Evolutionary conservation across 768 basidiomycete species (phyloP).

Genomic region (Suillus alpinus): DNA sequence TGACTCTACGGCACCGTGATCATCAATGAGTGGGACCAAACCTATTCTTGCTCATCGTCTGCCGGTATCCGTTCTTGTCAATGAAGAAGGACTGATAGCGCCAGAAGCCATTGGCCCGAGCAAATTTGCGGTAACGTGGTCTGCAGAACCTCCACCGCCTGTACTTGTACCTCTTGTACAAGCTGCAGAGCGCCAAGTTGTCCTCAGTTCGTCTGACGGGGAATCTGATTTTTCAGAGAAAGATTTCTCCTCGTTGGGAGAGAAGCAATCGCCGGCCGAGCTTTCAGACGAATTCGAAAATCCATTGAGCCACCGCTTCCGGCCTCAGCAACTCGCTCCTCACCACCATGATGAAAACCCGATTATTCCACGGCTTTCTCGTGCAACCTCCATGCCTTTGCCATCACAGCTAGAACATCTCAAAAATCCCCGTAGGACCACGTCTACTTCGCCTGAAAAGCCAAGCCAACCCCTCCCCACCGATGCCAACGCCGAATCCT

Average conservation of each 20-base stretch:
- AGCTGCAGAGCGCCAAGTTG: slow-evolving; percentile 36
- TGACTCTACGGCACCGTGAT: slow-evolving; percentile 1
- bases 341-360: slow-evolving; percentile 24
- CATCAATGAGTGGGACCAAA: slow-evolving; percentile 28
- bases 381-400: slow-evolving; percentile 79
- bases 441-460: slow-evolving; percentile 8
- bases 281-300: slow-evolving; percentile 31
- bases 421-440: slow-evolving; percentile 58
- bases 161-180: slow-evolving; percentile 32
- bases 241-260: slow-evolving; percentile 28
- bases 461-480: slow-evolving; percentile 16
- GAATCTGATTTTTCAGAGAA: slow-evolving; percentile 52
- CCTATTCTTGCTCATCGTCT: slow-evolving; percentile 51
- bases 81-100: slow-evolving; percentile 41
- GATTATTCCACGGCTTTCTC: slow-evolving; percentile 55
- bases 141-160: slow-evolving; percentile 42
- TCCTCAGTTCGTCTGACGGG: slow-evolving; percentile 48
- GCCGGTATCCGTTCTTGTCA: slow-evolving; percentile 34
- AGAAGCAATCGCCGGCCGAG: slow-evolving; percentile 30
- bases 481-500: slow-evolving; percentile 18
- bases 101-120: slow-evolving; percentile 47
- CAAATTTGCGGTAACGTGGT: slow-evolving; percentile 63
- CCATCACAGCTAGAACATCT: slow-evolving; percentile 75
- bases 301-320: slow-evolving; percentile 22
- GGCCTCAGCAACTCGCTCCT: slow-evolving; percentile 18